These are phyloP conservation scores for Trametes cingulata DNA, from an alignment of 768 basidiomycete species.

Conservation along the genomic window DNA sequence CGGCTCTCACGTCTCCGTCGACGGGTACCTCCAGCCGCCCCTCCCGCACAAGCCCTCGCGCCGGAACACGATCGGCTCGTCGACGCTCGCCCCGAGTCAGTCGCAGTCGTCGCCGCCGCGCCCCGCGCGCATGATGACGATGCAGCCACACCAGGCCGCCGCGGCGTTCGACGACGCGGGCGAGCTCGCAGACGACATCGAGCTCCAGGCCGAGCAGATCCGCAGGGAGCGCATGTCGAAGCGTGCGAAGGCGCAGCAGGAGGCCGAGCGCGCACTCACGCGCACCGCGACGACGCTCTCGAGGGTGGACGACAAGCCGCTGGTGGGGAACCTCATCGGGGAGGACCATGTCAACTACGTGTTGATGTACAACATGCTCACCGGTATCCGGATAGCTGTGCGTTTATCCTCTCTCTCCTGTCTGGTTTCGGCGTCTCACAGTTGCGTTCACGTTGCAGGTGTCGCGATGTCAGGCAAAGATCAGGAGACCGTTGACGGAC, in stretches of 20 bases:
- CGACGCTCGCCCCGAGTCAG: constrained; percentile 12
- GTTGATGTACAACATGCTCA: constrained; percentile 99
- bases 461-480: constrained; percentile 95
- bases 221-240: constrained; percentile 75
- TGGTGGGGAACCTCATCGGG: constrained; percentile 96
- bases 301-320: constrained; percentile 44
- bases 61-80: constrained; percentile 71
- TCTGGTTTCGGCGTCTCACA: neutral
- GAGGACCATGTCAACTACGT: constrained; percentile 99
- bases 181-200: constrained; percentile 78
- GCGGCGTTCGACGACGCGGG: constrained; percentile 39
- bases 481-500: constrained; percentile 77
- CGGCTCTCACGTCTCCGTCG: constrained; percentile 37
- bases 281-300: constrained; percentile 27
- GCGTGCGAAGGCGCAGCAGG: constrained; percentile 64
- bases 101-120: constrained; percentile 21
- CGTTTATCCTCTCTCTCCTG: constrained; percentile 35
- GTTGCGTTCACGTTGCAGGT: constrained; percentile 55
- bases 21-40: constrained; percentile 57
- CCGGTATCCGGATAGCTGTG: constrained; percentile 94
- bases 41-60: constrained; percentile 45
- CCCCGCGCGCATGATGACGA: constrained; percentile 24
- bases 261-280: constrained; percentile 56
- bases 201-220: constrained; percentile 87
- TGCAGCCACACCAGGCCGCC: constrained; percentile 13